A percentile compares a stretch with the other conserved stretches of the same genome.
These are phyloP conservation scores for Paxillus ammoniavirescens DNA, from an alignment of 768 basidiomycete genomes.

Conservation along the genomic window DNA sequence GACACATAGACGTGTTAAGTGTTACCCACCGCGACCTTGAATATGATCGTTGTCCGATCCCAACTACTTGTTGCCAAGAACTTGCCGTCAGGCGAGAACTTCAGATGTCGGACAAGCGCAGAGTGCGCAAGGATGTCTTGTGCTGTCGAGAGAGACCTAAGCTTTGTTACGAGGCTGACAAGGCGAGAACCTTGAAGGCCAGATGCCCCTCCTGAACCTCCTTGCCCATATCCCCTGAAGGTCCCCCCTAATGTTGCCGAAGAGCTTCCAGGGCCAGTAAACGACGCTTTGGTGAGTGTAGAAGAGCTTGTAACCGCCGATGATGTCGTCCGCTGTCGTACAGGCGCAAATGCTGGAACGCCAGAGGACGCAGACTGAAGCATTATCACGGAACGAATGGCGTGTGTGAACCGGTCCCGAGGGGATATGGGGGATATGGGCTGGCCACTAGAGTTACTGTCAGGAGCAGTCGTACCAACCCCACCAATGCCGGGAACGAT, in stretches of 20 bases:
- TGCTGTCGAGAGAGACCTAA: constrained; percentile 51
- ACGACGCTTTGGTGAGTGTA: background rate
- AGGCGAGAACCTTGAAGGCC: constrained; percentile 52
- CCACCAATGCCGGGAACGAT: background rate
- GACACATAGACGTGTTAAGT: background rate
- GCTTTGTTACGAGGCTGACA: constrained; percentile 50
- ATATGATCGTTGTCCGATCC: constrained; percentile 69
- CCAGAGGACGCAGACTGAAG: constrained; percentile 24
- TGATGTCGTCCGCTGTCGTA: constrained; percentile 37
- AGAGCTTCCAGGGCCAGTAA: background rate
- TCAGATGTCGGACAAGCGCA: constrained; percentile 67
- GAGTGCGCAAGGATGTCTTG: constrained; percentile 64
- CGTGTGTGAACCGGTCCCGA: constrained; percentile 29
- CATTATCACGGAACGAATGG: constrained; percentile 41
- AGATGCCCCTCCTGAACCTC: constrained; percentile 13
- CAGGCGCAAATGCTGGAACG: constrained; percentile 15
- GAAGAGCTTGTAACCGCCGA: constrained; percentile 19
- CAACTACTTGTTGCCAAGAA: constrained; percentile 69
- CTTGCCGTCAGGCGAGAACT: constrained; percentile 76
- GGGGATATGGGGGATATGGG: background rate
- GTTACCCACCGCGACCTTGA: constrained; percentile 55
- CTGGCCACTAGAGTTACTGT: background rate
- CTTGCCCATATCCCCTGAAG: background rate
- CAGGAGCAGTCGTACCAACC: background rate
- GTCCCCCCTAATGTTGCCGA: background rate